Evolutionary conservation across 805 yeast genomes (phyloP).

Genomic region (Schwanniomyces occidentalis): DNA sequence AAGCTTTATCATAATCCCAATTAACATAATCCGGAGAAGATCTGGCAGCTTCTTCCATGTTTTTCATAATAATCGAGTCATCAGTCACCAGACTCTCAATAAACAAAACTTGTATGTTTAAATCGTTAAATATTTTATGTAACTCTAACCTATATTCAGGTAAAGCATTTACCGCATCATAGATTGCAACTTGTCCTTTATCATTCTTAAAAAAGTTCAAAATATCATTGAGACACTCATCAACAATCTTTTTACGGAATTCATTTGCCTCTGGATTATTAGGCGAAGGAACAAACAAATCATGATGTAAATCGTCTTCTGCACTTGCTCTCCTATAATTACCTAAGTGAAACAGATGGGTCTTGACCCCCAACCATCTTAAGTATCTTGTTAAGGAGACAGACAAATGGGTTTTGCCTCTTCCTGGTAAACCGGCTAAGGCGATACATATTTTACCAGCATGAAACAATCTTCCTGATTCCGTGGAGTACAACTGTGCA

Average conservation of each 20-base stretch:
- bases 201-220: conserved; percentile 66
- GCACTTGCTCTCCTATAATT: conserved; percentile 72
- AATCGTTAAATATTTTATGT: conserved; percentile 50
- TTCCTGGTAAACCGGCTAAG: conserved; percentile 89
- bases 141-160: conserved; percentile 64
- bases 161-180: conserved; percentile 91
- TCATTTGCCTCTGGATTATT: conserved; percentile 40
- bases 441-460: conserved; percentile 92
- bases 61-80: conserved; percentile 62
- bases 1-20: conserved; percentile 75
- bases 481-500: conserved; percentile 91
- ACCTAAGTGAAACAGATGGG: conserved; percentile 88
- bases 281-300: conserved; percentile 64
- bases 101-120: conserved; percentile 75
- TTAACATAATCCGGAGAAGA: conserved; percentile 83
- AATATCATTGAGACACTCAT: conserved; percentile 69
- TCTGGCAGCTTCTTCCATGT: conserved; percentile 77
- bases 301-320: conserved; percentile 55
- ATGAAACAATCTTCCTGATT: conserved; percentile 87
- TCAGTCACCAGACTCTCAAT: conserved; percentile 87
- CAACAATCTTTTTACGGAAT: conserved; percentile 58
- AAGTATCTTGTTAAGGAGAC: conserved; percentile 89
- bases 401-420: conserved; percentile 92
- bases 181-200: conserved; percentile 92
- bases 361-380: conserved; percentile 94